Evolutionary conservation across 768 basidiomycete species (phyloP), one percentile per base, ranked within the genome.

Genomic region (Glaciozyma antarctica): DNA sequence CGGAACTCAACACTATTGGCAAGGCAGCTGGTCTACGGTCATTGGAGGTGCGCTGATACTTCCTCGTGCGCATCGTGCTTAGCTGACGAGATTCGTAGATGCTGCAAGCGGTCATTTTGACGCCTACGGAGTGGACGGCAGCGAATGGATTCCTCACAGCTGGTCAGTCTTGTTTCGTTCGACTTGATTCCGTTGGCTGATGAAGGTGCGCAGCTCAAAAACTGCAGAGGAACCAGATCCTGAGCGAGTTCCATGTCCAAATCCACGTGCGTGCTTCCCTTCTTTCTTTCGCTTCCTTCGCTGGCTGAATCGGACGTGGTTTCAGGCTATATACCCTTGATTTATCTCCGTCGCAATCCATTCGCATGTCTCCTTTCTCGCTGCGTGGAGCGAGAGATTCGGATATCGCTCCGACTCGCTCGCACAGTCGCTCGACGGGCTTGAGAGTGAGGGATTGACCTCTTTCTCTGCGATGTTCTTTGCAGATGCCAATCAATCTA

Each of bases 21-120:
- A 92, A 87, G 84, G 91, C 88, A 82, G 86, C 82, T 60, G 86
- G 85, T 5, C 87, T 94, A 77, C 90, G 88, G 79, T 73, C 80
- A 17, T 63, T 75, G 52, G 68, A 72, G 56, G 26, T 43, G 13
- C 32, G 61, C 45, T 80, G 28, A 86, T 92, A 30, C 81, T 94
- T n/a, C 77, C 94, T 90, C 87, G 82, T 85, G 81, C 61, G 86
- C 86, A 94, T 41, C 38, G 38, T 41, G 38, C 12, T 5, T 2
- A 41, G 38, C 38, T 41, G 38, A 41, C 77, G 90, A 88, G 79
- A 73, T 80, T 12, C 61, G 73, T 52, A 68, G 68, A 63, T 60
- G 54, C 49, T 59, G 13, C 12, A 22, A 26, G 21, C 16, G 19
- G 10, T 49, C 17, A 17, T n/a, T 10, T 9, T 48, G 47, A 15